Percentiles rank a stretch among this genome's conserved stretches.
phyloP scores from a whole-genome alignment of 2,329 filamentous ascomycete species.

The Sporothrix inflata region DNA sequence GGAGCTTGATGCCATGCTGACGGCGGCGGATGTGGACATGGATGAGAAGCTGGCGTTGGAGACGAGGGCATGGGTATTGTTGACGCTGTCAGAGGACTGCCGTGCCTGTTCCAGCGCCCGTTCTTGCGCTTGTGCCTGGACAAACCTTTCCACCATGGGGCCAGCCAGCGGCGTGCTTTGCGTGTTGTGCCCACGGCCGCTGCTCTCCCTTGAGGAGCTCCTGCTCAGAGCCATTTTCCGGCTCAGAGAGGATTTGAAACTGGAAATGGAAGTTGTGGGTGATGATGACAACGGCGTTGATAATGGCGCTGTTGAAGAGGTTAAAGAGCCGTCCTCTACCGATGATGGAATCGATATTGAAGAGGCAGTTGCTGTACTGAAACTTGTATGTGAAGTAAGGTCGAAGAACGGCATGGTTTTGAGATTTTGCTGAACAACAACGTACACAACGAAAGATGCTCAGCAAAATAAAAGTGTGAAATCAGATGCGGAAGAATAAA shows the following conservation, averaged over 20 bases:
- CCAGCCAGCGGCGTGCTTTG: neutral
- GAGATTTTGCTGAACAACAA: slow-evolving; percentile 12
- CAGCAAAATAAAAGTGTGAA: neutral
- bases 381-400: slow-evolving; percentile 4
- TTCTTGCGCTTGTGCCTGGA: slow-evolving; percentile 8
- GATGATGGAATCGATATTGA: slow-evolving; percentile 23
- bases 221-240: slow-evolving; percentile 26
- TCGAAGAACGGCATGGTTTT: slow-evolving; percentile 27
- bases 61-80: slow-evolving; percentile 1
- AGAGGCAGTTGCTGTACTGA: slow-evolving; percentile 13
- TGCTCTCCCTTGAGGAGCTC: slow-evolving; percentile 25
- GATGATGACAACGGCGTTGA: slow-evolving; percentile 24
- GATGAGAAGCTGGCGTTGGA: slow-evolving; percentile 21
- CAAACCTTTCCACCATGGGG: slow-evolving; percentile 15
- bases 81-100: slow-evolving; percentile 8
- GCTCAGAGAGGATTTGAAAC: slow-evolving; percentile 12
- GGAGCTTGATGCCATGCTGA: neutral
- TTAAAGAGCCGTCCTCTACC: slow-evolving; percentile 17
- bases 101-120: slow-evolving; percentile 5
- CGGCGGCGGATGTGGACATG: neutral
- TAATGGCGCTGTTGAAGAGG: neutral
- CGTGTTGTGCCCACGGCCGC: neutral
- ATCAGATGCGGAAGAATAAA: neutral
- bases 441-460: neutral
- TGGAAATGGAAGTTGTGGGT: slow-evolving; percentile 22